Percentiles rank a stretch among this genome's conserved stretches.
These are phyloP conservation scores for Fusarium setosum DNA, from an alignment of 2,329 filamentous ascomycete species.

Conservation along the genomic window DNA sequence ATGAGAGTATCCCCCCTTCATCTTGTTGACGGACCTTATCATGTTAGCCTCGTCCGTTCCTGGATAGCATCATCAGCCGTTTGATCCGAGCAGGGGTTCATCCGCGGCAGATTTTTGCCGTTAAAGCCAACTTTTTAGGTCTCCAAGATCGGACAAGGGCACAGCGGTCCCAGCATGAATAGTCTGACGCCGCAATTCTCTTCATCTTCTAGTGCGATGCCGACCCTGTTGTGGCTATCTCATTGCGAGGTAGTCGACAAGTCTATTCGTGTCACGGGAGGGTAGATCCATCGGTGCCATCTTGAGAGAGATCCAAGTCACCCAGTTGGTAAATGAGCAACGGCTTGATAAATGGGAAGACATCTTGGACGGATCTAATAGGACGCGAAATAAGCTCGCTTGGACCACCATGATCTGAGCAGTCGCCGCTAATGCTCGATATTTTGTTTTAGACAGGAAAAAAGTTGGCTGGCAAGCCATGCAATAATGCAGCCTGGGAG, in stretches of 20 bases:
- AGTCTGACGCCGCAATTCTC: not conserved
- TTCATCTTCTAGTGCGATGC: not conserved
- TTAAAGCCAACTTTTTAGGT: not conserved
- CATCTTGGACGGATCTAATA: not conserved
- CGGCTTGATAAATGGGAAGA: not conserved
- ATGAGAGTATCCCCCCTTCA: too few species aligned
- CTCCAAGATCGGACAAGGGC: not conserved
- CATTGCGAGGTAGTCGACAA: not conserved
- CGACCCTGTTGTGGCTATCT: not conserved
- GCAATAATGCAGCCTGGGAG: conserved; percentile 1
- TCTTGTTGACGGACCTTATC: too few species aligned
- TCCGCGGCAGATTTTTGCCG: not conserved
- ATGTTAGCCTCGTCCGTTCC: too few species aligned
- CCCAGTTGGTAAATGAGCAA: not conserved
- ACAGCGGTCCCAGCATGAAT: not conserved
- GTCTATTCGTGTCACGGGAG: not conserved
- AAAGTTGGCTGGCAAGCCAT: conserved; percentile 5
- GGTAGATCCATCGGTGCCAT: not conserved
- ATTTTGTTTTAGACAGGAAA: not conserved
- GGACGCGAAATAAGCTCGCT: not conserved
- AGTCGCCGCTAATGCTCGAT: conserved; percentile 3
- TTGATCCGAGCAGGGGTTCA: not conserved
- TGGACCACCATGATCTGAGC: conserved; percentile 4
- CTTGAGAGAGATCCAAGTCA: not conserved
- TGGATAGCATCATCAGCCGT: not conserved